phyloP scores from a whole-genome alignment of 2,329 filamentous ascomycete species.

The Davidsoniella neocaledoniae region DNA sequence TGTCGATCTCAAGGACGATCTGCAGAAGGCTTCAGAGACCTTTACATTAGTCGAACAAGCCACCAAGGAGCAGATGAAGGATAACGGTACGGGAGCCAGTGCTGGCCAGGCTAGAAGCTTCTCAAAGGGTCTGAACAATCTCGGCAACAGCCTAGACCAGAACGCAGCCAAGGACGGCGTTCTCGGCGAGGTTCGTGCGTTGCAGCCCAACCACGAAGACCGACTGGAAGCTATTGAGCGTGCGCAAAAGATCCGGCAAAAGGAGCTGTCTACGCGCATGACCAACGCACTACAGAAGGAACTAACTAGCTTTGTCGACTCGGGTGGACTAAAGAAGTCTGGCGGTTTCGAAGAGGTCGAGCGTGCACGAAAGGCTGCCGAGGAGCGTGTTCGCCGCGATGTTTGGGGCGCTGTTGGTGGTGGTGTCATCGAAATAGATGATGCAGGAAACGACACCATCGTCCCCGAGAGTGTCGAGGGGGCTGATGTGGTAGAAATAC shows the following conservation, averaged over 20 bases:
- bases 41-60: conserved; percentile 93
- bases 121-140: conserved; percentile 35
- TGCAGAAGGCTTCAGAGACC: conserved; percentile 86
- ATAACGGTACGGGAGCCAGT: conserved; percentile 36
- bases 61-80: conserved; percentile 92
- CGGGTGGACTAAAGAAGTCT: conserved; percentile 87
- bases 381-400: conserved; percentile 71
- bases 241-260: conserved; percentile 81
- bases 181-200: conserved; percentile 77
- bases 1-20: conserved; percentile 79
- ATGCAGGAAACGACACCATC: conserved; percentile 15
- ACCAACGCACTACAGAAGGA: conserved; percentile 72
- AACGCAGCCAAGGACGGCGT: conserved; percentile 77
- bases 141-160: conserved; percentile 47
- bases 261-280: conserved; percentile 63
- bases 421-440: conserved; percentile 23
- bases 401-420: conserved; percentile 42
- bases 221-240: conserved; percentile 89
- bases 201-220: conserved; percentile 88
- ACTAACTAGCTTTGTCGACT: conserved; percentile 66
- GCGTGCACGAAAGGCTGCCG: conserved; percentile 63
- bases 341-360: conserved; percentile 92
- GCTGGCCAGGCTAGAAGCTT: conserved; percentile 37
- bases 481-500: conserved; percentile 1
- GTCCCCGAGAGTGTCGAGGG: conserved; percentile 14